Conservation (phyloP, 495 filamentous ascomycete genomes). For the Daldinia caldariorum region DNA sequence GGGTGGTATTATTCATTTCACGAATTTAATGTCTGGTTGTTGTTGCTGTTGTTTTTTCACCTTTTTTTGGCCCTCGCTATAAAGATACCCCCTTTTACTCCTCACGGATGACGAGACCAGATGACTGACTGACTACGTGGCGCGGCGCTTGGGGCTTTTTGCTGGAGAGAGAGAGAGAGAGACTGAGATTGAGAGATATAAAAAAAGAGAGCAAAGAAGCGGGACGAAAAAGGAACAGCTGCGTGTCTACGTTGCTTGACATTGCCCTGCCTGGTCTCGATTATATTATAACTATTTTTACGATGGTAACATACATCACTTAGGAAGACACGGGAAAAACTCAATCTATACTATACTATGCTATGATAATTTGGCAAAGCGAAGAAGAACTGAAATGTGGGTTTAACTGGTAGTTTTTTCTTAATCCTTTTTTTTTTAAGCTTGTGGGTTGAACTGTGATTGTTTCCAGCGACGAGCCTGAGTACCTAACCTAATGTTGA, state of each 20-base stretch:
- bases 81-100: conserved; percentile 28
- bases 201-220: not conserved
- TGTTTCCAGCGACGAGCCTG: too few species aligned
- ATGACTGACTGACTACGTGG: not conserved
- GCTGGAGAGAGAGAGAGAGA: not conserved
- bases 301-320: not conserved
- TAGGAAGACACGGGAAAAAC: not conserved
- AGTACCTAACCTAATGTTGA: too few species aligned
- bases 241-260: not conserved
- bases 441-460: too few species aligned
- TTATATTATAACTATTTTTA: not conserved
- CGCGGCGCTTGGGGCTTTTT: conserved; percentile 22
- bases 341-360: not conserved
- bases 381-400: not conserved
- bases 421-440: not conserved
- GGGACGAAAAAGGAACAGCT: not conserved
- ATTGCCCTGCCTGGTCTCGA: not conserved
- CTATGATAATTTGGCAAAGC: conserved; percentile 1
- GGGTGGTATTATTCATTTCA: not conserved
- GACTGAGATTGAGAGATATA: not conserved
- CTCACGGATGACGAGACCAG: conserved; percentile 11
- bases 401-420: not conserved
- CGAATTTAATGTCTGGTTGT: conserved; percentile 14
- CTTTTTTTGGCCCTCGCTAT: conserved; percentile 18
- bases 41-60: not conserved